phyloP scores from a whole-genome alignment of 352 stramenopile genomes.

The Globisporangium cylindrosporum region DNA sequence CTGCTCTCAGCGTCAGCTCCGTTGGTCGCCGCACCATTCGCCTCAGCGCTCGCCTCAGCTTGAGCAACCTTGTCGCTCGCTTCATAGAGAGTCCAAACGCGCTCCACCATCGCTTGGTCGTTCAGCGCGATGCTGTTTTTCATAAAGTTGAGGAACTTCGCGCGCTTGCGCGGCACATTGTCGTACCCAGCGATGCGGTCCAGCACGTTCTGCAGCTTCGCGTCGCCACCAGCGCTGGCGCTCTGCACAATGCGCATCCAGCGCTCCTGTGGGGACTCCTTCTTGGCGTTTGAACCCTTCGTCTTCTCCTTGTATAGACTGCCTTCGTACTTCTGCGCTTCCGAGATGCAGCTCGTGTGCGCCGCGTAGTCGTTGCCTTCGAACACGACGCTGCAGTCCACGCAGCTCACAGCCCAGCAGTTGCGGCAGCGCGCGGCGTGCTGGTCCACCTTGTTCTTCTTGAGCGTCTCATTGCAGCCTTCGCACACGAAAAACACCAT shows the following conservation, averaged over 20 bases:
- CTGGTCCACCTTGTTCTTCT: constrained; percentile 93
- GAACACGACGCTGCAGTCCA: constrained; percentile 92
- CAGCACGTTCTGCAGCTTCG: constrained; percentile 64
- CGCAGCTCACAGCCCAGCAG: constrained; percentile 91
- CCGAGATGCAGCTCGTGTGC: constrained; percentile 92
- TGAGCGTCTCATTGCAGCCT: constrained; percentile 90
- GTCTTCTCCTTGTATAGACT: constrained; percentile 75
- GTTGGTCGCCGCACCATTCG: constrained; percentile 12
- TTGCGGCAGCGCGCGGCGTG: constrained; percentile 82
- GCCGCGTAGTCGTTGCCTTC: constrained; percentile 85
- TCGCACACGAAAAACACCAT: constrained; percentile 90
- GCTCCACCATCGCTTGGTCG: constrained; percentile 47
- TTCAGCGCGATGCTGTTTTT: constrained; percentile 74
- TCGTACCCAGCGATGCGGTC: constrained; percentile 74
- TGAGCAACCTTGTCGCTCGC: constrained; percentile 51
- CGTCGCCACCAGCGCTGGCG: constrained; percentile 42
- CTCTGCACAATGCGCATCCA: constrained; percentile 81
- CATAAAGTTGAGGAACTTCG: constrained; percentile 93
- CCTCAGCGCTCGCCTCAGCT: constrained; percentile 12
- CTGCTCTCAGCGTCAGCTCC: constrained; percentile 13
- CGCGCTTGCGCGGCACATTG: constrained; percentile 92
- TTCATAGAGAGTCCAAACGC: constrained; percentile 74
- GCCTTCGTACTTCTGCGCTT: constrained; percentile 94
- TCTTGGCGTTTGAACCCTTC: constrained; percentile 58
- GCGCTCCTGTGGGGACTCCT: constrained; percentile 84